Evolutionary conservation across 2,329 filamentous ascomycete genomes (phyloP), one percentile per base, ranked within the genome.

Genomic region (Colletotrichum sp.): DNA sequence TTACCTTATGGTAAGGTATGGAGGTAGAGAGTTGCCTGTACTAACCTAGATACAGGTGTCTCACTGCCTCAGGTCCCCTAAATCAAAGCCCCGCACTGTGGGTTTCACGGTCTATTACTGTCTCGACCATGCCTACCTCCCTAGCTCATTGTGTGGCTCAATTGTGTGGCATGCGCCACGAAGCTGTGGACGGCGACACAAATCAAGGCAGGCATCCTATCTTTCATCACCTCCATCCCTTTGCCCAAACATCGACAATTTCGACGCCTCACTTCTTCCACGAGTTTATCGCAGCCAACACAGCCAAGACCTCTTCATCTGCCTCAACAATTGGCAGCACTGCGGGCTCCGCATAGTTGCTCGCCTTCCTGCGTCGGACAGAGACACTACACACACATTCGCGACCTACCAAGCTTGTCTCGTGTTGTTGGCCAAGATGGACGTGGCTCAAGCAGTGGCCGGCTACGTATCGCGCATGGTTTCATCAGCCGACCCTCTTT

Each of bases 381-480:
- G 10, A 58, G 26, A 26, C 55, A 28, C 15, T 16, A 21, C 55
- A 58, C 9, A 26, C 24, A 58, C 32, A 28, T n/a, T 43, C 21
- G 21, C 21, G 32, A 28, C 21, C 13, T 26, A 15, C 15, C 30
- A 5, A 52, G 26, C 36, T 65, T 15, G 38, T 13, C 26, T 12
- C 62, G 26, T 66, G 78, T 79, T 80, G 82, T 71, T 75, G 66
- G 77, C 79, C 84, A 88, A 79, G 80, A 99, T 99, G 97, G 97
- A 99, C 83, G 93, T 98, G 81, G 94, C 97, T 77, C 94, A 97
- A 84, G 95, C 96, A 79, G 93, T 98, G 83, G 94, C 96, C 81
- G 94, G 95, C 87, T 99, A 99, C 89, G 94, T 99, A 89, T 94
- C 94, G 84, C 98, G 96, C 91, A 98, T 99, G 92, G 93, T 98